Conservation (phyloP, 148 eudicot species). For the Camellia japonica region DNA sequence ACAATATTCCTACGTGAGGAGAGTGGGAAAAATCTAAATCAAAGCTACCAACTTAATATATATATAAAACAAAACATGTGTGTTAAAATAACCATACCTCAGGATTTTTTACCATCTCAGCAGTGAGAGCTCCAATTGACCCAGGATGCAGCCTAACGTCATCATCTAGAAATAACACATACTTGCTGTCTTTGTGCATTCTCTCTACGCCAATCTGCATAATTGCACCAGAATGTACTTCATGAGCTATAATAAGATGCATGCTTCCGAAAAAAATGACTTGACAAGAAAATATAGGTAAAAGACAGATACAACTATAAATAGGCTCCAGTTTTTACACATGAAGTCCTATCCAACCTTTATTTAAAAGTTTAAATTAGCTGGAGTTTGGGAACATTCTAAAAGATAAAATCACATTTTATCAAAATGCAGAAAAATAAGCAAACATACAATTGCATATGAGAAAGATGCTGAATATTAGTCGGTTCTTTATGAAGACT, state of each 20-base stretch:
- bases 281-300: background rate
- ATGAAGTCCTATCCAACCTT: background rate
- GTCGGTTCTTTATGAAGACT: background rate
- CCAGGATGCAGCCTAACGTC: constrained; percentile 99
- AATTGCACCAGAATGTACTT: constrained; percentile 5
- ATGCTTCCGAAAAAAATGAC: background rate
- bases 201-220: constrained; percentile 86
- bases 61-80: background rate
- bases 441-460: background rate
- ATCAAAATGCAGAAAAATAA: background rate
- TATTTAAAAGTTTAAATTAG: background rate
- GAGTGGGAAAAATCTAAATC: background rate
- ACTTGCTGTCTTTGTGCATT: constrained; percentile 95
- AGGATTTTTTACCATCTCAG: constrained; percentile 91
- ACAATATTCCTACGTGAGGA: background rate
- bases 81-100: constrained; percentile 44
- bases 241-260: background rate
- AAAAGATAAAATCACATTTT: background rate
- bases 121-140: constrained; percentile 91
- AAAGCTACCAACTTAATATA: background rate
- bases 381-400: background rate
- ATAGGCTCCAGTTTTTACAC: background rate
- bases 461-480: background rate
- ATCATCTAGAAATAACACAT: constrained; percentile 91
- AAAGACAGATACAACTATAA: background rate